Base-by-base conservation (phyloP, 306 rosid genomes). In the Alnus glutinosa region DNA sequence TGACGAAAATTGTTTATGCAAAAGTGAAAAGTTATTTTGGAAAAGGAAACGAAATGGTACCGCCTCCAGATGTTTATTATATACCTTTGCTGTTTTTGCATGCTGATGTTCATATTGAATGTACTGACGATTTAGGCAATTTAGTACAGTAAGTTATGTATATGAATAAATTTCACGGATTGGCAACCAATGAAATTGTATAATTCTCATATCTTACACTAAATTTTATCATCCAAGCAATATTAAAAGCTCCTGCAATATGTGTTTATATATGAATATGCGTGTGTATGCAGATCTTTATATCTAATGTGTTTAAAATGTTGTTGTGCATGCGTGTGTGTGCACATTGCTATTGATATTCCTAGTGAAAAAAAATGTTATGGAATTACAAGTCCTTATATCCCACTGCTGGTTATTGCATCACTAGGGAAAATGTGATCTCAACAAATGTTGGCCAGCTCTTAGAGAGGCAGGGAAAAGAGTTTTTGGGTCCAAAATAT, bases 361-460 rank as follows among this genome's bases (percentile, higher is more conserved):
- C 69, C 14, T 13, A 18, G 1, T 15, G 15, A 15, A 19, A 61
- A 18, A 7, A 46, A 16, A 39, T 75, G 75, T 23, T 71, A 36
- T 75, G 80, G 68, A 55, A 10, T 44, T 47, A 63, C 50, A 67
- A 59, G 7, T 64, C 46, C 59, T 77, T 70, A 81, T 62, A 23
- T 71, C 55, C 44, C 15, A 59, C 67, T 30, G 36, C 68, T 73
- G 71, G 70, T 77, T 70, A 28, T 39, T 86, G 61, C 78, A 78
- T 81, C 79, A 74, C 69, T 23, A 95, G 98, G 92, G 83, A 74
- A 81, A 85, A 70, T 83, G 91, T 88, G 51, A 16, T 42, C 58
- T 83, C 76, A 70, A 91, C 98, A 55, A 95, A 95, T 76, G 90
- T 88, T 58, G 93, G 95, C 67, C 83, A 76, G 80, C 90, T 91